Base-by-base conservation (phyloP, 2,329 filamentous ascomycete species). In the Aciculosporium take region DNA sequence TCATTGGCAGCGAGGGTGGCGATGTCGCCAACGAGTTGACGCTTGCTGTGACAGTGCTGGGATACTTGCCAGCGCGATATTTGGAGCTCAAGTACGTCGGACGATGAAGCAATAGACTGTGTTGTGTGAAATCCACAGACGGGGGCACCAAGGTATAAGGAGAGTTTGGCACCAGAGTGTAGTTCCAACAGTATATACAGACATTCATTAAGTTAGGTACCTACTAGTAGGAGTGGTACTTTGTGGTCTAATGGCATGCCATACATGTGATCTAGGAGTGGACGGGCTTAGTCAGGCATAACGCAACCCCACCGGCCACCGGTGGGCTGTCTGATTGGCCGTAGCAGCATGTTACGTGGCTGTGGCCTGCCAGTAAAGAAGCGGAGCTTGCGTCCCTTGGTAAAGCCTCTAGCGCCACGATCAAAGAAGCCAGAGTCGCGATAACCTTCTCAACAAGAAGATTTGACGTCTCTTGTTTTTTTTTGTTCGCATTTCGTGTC, bases 1-100 rank as follows among this genome's bases (percentile, higher is more conserved):
- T 46, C 12, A 73, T 73, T 9, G 74, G 74, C 0, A 72, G 76
- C 40, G 68, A 74, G 48, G 74, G 74, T 2, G 75, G 78, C 41
- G 74, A 79, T 56, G 57, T 74, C 52, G 73, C 72, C 0, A 52
- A 48, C 33, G 46, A 53, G 38, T 44, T 52, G 36, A 51, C 51
- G 1, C 69, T 78, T 49, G 64, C 63, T 17, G 54, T 69, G 15
- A 65, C 64, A 7, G 58, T 51, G 1, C 13, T 68, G 21, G 54
- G 51, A 18, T 69, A 67, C 45, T 18, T 60, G 4, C 63, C 63
- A 2, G 55, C 66, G 3, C 55, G 65, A 10, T 65, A 60, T 54
- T 36, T 65, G 2, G 66, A 68, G 52, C 53, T 60, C n/a, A 57
- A 50, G 45, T 42, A 37, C 13, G 37, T 51, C 30, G 47, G 47